phyloP scores from a whole-genome alignment of 345 rosid genomes.

The Melaleuca alternifolia region DNA sequence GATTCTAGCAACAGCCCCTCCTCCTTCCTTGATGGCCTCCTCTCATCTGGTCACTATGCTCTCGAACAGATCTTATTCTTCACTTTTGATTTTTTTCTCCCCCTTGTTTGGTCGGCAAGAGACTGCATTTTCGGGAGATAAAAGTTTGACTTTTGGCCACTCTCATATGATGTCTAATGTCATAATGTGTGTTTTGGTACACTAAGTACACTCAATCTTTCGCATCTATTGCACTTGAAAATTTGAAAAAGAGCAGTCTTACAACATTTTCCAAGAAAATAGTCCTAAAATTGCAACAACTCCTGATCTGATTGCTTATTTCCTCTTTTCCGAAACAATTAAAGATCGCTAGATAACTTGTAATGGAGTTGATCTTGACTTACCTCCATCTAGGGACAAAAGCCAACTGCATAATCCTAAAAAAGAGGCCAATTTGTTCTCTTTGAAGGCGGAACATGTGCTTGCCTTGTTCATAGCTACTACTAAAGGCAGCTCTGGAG shows the following conservation, averaged over 20 bases:
- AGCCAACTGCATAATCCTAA: background rate
- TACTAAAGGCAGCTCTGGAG: constrained; percentile 25
- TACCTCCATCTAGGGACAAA: constrained; percentile 23
- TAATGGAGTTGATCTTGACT: background rate
- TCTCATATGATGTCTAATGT: background rate
- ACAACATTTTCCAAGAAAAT: background rate
- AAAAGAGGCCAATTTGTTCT: background rate
- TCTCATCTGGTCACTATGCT: too few species aligned
- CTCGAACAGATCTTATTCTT: constrained; percentile 6
- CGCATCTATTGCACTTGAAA: background rate
- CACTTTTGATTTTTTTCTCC: too few species aligned
- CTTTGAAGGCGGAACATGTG: constrained; percentile 2
- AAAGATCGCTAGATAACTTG: background rate
- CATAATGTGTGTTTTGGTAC: background rate
- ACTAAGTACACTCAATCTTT: background rate
- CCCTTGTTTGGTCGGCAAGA: background rate
- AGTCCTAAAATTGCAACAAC: background rate
- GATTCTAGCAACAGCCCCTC: constrained; percentile 19
- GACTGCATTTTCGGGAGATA: background rate
- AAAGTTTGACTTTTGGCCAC: constrained; percentile 2
- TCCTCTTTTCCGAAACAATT: background rate
- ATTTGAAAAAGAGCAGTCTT: background rate
- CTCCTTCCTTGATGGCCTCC: too few species aligned
- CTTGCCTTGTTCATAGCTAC: constrained; percentile 10
- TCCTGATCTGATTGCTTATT: background rate